phyloP scores from a whole-genome alignment of 805 yeast genomes.

The Metschnikowia proteae region DNA sequence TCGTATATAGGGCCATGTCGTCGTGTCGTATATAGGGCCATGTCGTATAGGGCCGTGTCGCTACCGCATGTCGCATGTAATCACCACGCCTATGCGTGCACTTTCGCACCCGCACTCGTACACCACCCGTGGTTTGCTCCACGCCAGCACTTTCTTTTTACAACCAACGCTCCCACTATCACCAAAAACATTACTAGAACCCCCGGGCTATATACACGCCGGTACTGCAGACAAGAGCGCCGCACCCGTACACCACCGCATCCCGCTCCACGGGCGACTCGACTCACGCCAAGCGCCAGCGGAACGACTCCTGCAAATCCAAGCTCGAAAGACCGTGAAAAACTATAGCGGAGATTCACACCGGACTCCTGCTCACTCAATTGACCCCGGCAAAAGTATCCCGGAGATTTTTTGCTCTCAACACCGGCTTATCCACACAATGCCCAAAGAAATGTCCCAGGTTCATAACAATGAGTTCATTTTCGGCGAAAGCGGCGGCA shows the following conservation, averaged over 20 bases:
- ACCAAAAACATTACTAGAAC: neutral
- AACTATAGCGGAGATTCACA: no score
- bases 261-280: neutral
- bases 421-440: slow-evolving; percentile 7
- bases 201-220: neutral
- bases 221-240: neutral
- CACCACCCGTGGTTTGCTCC: neutral
- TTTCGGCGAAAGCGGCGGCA: slow-evolving; percentile 67
- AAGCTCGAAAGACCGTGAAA: no score
- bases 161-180: no score
- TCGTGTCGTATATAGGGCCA: no score
- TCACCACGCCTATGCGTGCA: neutral
- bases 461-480: slow-evolving; percentile 53
- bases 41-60: no score
- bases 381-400: neutral
- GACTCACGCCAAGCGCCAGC: no score
- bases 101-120: slow-evolving; percentile 2
- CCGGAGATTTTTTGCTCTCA: neutral
- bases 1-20: no score
- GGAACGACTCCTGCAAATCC: no score
- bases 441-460: slow-evolving; percentile 47
- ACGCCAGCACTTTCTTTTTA: neutral
- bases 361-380: no score
- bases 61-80: neutral
- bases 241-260: neutral